Conservation (phyloP, 345 rosid genomes). For the Corchorus olitorius region DNA sequence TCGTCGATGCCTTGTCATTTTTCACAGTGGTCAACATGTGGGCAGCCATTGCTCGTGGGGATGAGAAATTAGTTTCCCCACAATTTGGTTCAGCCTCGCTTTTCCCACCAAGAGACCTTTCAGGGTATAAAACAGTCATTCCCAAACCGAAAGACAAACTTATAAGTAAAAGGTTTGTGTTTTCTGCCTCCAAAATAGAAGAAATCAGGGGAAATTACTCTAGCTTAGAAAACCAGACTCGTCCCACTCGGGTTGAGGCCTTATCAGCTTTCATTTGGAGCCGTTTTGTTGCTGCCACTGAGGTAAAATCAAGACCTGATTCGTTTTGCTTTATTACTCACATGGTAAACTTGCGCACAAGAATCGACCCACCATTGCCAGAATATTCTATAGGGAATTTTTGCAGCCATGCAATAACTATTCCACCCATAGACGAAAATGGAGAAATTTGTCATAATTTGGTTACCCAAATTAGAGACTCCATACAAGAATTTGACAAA, state of each 20-base stretch:
- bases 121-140: not conserved
- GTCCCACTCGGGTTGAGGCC: slow-evolving; percentile 26
- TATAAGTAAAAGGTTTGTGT: not conserved
- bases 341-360: slow-evolving; percentile 36
- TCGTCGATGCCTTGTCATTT: not conserved
- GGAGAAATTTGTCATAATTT: not conserved
- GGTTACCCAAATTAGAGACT: not conserved
- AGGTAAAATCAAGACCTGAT: not conserved
- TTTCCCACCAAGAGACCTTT: no score
- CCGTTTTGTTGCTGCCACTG: not conserved
- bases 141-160: not conserved
- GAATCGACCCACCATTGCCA: not conserved
- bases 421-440: not conserved
- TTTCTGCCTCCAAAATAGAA: not conserved
- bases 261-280: not conserved
- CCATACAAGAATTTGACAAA: not conserved
- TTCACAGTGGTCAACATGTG: not conserved
- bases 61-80: not conserved
- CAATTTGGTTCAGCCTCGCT: no score
- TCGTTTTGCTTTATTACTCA: slow-evolving; percentile 4
- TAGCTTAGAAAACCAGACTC: not conserved
- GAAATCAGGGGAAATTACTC: not conserved
- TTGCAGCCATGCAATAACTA: not conserved
- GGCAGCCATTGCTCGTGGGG: not conserved
- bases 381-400: slow-evolving; percentile 5